phyloP scores from a whole-genome alignment of 345 rosid species.

The Adansonia digitata region DNA sequence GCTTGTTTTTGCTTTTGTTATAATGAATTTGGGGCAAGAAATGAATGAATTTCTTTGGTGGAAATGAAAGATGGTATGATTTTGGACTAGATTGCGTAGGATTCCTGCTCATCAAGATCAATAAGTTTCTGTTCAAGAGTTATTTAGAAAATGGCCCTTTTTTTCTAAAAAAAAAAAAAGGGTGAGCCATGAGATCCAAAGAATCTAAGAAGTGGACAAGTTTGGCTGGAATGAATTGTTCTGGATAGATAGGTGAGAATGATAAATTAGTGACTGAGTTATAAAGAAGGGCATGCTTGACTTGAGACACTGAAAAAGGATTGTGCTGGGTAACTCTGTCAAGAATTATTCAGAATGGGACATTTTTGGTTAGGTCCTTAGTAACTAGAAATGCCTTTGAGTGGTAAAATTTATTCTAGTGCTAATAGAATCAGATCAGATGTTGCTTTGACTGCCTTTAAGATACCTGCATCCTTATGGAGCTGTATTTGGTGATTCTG shows the following conservation, averaged over 20 bases:
- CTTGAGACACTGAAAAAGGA: background rate
- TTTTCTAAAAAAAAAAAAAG: background rate
- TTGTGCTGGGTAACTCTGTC: background rate
- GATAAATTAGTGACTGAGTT: background rate
- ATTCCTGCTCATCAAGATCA: background rate
- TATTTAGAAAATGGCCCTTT: background rate
- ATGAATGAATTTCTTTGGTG: background rate
- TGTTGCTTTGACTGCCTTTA: background rate
- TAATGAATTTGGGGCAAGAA: background rate
- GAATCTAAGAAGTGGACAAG: background rate
- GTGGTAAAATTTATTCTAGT: background rate
- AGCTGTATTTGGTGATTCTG: background rate
- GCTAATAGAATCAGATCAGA: background rate
- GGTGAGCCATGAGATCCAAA: background rate
- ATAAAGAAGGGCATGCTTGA: background rate
- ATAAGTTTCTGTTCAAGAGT: background rate
- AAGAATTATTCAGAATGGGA: background rate
- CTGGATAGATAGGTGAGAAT: background rate
- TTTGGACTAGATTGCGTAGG: background rate
- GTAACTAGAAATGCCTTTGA: background rate
- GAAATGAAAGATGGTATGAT: background rate
- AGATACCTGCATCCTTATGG: background rate
- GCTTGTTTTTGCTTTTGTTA: background rate
- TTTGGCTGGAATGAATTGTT: too few species aligned
- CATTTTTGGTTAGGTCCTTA: background rate